These are phyloP conservation scores for Creolimax fragrantissima DNA, from an alignment of 78 protist genomes.

Conservation along the genomic window DNA sequence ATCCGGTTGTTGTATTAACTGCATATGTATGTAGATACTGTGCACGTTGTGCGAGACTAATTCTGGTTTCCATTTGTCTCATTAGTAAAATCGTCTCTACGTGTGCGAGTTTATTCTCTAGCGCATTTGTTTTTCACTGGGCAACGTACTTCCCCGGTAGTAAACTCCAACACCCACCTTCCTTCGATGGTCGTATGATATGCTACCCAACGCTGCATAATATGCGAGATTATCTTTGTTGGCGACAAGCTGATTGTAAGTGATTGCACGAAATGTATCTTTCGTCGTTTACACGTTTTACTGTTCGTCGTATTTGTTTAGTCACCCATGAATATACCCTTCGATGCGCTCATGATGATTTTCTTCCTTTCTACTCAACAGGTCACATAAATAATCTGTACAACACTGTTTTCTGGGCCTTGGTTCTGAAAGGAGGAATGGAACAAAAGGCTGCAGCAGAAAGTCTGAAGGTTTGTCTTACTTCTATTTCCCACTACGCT, in stretches of 20 bases:
- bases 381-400: constrained; percentile 81
- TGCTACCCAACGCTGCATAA: constrained; percentile 63
- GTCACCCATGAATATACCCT: too few species aligned
- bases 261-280: too few species aligned
- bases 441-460: constrained; percentile 53
- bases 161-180: constrained; percentile 58
- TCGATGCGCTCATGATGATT: too few species aligned
- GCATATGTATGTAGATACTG: too few species aligned
- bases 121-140: constrained; percentile 53
- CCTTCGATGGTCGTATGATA: constrained; percentile 82
- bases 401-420: constrained; percentile 74
- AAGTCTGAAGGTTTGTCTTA: background rate
- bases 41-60: too few species aligned
- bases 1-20: too few species aligned
- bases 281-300: too few species aligned
- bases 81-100: constrained; percentile 47
- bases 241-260: constrained; percentile 73
- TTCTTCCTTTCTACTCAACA: background rate
- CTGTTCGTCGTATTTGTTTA: too few species aligned
- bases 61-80: too few species aligned
- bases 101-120: constrained; percentile 48
- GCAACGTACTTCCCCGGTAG: constrained; percentile 35
- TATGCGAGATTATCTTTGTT: constrained; percentile 58
- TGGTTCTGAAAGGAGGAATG: constrained; percentile 52
- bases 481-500: background rate